Evolutionary conservation across 805 yeast genomes (phyloP).

Genomic region (Dipodascus albidus): DNA sequence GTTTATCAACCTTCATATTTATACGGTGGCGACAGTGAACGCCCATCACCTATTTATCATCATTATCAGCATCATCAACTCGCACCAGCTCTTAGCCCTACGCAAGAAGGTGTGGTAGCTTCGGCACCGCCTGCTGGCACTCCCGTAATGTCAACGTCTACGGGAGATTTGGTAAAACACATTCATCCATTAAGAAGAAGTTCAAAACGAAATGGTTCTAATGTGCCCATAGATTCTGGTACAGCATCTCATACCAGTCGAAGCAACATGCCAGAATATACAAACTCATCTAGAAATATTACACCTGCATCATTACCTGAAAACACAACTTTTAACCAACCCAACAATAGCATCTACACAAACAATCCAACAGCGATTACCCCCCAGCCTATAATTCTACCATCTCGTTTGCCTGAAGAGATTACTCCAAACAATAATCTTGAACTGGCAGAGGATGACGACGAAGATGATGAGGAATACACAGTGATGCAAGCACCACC

Average conservation of each 20-base stretch:
- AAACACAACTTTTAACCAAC: not conserved
- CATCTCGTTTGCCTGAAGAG: not conserved
- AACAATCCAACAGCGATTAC: slow-evolving; percentile 2
- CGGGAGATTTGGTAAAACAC: not conserved
- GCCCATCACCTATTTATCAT: not conserved
- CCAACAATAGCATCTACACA: slow-evolving; percentile 2
- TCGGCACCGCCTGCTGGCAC: not conserved
- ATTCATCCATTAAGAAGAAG: not conserved
- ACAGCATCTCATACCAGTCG: slow-evolving; percentile 1
- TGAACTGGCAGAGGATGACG: slow-evolving; percentile 7
- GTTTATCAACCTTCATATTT: not conserved
- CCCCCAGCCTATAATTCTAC: not conserved
- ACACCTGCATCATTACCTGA: slow-evolving; percentile 1
- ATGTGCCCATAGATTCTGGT: not conserved
- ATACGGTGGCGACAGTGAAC: not conserved
- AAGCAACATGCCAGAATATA: not conserved
- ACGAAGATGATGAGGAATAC: slow-evolving; percentile 14
- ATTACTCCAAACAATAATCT: not conserved
- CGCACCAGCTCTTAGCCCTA: not conserved
- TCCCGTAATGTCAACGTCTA: not conserved
- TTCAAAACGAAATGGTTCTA: not conserved
- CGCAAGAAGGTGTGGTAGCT: not conserved
- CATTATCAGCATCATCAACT: not conserved
- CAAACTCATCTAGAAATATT: not conserved
- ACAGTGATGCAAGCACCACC: slow-evolving; percentile 20